phyloP scores from a whole-genome alignment of 352 stramenopile species.

The Phytophthora capsici region DNA sequence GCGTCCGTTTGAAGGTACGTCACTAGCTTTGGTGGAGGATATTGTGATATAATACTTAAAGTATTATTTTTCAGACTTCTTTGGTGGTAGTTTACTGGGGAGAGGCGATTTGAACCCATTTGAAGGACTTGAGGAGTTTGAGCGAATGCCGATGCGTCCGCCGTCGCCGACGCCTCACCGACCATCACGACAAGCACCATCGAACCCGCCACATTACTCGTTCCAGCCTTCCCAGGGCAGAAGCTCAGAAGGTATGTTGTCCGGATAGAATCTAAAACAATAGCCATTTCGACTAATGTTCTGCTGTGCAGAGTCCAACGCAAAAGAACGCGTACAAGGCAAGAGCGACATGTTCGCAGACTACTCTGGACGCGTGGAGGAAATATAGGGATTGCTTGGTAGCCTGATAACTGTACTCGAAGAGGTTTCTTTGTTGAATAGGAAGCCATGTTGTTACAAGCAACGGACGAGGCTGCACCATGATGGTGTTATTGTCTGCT shows the following conservation, averaged over 20 bases:
- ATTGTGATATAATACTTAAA: background rate
- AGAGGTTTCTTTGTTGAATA: no score
- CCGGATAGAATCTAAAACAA: no score
- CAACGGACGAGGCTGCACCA: no score
- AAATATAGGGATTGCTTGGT: conserved; percentile 49
- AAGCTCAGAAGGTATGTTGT: conserved; percentile 33
- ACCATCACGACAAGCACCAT: conserved; percentile 46
- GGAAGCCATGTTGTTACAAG: no score
- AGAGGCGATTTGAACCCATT: conserved; percentile 52
- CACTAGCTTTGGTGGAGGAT: background rate
- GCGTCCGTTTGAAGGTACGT: conserved; percentile 73
- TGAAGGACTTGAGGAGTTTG: conserved; percentile 73
- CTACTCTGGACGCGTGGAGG: conserved; percentile 71
- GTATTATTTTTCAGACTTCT: conserved; percentile 53
- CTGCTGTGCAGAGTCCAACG: conserved; percentile 20
- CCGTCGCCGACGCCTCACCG: conserved; percentile 49
- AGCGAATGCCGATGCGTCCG: conserved; percentile 61
- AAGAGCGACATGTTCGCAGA: conserved; percentile 77
- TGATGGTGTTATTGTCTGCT: no score
- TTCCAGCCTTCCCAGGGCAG: conserved; percentile 65
- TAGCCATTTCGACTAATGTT: no score
- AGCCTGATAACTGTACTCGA: background rate
- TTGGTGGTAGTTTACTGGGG: conserved; percentile 50
- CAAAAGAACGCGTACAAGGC: conserved; percentile 45
- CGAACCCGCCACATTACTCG: conserved; percentile 77